These are phyloP conservation scores for Neurospora crassa DNA, from an alignment of 2,329 filamentous ascomycete species.

Conservation along the genomic window DNA sequence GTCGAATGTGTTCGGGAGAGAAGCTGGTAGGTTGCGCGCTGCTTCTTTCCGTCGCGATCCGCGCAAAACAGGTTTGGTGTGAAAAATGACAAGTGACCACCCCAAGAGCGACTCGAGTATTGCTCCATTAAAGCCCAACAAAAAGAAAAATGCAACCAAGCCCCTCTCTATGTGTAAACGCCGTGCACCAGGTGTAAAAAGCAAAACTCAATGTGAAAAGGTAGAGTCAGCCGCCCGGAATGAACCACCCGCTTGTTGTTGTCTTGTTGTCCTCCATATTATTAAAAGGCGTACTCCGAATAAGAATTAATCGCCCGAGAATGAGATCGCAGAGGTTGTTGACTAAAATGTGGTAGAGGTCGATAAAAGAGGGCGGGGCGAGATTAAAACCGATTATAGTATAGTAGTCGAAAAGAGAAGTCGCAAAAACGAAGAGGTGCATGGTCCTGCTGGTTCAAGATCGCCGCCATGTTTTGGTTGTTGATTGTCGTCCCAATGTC, in stretches of 20 bases:
- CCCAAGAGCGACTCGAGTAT: slow-evolving; percentile 4
- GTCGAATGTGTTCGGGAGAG: background rate
- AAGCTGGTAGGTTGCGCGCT: background rate
- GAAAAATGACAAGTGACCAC: slow-evolving; percentile 9
- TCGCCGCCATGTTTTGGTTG: background rate
- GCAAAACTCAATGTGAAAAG: slow-evolving; percentile 5
- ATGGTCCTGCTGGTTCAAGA: background rate
- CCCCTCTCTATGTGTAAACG: slow-evolving; percentile 18
- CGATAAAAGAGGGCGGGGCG: slow-evolving; percentile 9
- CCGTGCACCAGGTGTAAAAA: slow-evolving; percentile 12
- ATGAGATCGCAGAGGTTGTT: slow-evolving; percentile 2
- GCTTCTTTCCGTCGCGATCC: background rate
- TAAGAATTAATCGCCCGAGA: slow-evolving; percentile 11
- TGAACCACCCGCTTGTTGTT: slow-evolving; percentile 8
- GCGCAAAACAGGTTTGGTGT: background rate
- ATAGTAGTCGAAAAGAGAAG: slow-evolving; percentile 4
- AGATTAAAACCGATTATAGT: slow-evolving; percentile 17
- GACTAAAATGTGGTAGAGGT: slow-evolving; percentile 4
- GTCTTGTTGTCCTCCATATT: slow-evolving; percentile 19
- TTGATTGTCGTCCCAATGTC: background rate
- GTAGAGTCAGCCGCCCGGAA: slow-evolving; percentile 7
- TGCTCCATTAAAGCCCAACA: slow-evolving; percentile 1
- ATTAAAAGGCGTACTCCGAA: slow-evolving; percentile 27
- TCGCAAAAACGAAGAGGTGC: background rate
- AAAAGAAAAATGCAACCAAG: slow-evolving; percentile 4